Percentiles rank a stretch among this genome's conserved stretches.
Evolutionary conservation across 495 filamentous ascomycete species (phyloP).

Genomic region (Astrothelium subdiscretum): DNA sequence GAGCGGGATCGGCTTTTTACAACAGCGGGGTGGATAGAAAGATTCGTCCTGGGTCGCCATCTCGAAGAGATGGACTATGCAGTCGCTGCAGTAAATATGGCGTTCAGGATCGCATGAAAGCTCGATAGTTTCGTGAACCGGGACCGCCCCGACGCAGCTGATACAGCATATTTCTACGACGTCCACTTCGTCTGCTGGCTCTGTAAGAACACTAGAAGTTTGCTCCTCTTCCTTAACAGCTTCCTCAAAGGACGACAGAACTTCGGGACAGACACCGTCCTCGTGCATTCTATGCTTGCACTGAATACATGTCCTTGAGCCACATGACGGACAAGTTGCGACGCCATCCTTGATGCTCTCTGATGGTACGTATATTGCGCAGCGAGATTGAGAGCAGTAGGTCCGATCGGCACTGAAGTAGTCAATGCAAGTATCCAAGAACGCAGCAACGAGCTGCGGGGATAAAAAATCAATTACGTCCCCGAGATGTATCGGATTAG

Average conservation of each 20-base stretch:
- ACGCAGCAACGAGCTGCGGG: slow-evolving; percentile 1
- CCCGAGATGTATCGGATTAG: slow-evolving; percentile 6
- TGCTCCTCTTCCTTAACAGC: background rate
- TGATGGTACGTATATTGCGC: slow-evolving; percentile 31
- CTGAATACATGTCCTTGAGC: slow-evolving; percentile 29
- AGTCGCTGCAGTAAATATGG: slow-evolving; percentile 39
- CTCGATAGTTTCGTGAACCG: background rate
- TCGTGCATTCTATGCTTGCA: slow-evolving; percentile 37
- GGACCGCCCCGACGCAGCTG: background rate
- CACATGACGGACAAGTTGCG: slow-evolving; percentile 35
- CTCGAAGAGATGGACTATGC: slow-evolving; percentile 32
- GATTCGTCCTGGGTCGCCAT: slow-evolving; percentile 35
- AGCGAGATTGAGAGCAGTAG: slow-evolving; percentile 19
- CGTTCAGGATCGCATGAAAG: background rate
- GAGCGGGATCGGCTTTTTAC: slow-evolving; percentile 30
- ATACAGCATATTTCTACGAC: background rate
- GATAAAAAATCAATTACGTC: background rate
- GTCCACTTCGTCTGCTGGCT: background rate
- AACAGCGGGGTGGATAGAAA: slow-evolving; percentile 44
- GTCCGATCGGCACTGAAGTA: slow-evolving; percentile 16
- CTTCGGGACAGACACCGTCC: background rate
- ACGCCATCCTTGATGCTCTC: slow-evolving; percentile 22
- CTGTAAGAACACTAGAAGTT: background rate
- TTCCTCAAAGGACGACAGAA: background rate
- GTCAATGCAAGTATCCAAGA: slow-evolving; percentile 20